Base-by-base conservation (phyloP, 257 asterid genomes). In the Galeopsis tetrahit region DNA sequence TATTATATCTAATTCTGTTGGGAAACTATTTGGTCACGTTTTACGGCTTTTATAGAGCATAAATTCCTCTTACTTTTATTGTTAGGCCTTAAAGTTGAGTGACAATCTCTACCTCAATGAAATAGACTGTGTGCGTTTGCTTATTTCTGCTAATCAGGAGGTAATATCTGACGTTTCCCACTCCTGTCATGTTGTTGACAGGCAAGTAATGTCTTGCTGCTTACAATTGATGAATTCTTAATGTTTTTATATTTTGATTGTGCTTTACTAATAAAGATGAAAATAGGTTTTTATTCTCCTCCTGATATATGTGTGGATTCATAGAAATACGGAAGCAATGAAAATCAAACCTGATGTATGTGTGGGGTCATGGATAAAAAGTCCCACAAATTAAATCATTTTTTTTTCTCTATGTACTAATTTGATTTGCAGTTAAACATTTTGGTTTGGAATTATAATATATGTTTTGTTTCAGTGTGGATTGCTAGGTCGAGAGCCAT, bases 21-120 rank as follows among this genome's bases (percentile, higher is more conserved):
- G 55, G 44, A 44, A 44, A 14, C 14, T 17, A 35, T 57, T 57
- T 73, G 46, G 67, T 53, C 31, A 51, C 14, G 46, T 40, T 14
- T 38, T 31, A 14, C 14, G 64, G n/a, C 52, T 60, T 72, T 66
- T 56, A 21, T 38, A 31, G 66, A 63, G 82, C 63, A 73, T 39
- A 78, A 66, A 33, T 69, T 73, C 76, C 61, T 63, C 33, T 63
- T 48, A 40, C 1, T 51, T 59, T 59, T 60, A 21, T 21, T 21
- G 28, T 21, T 21, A 21, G 28, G 43, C 44, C 6, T 40, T 39
- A 33, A 42, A 11, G 28, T 32, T 42, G 43, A 35, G 51, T 52
- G 58, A 43, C 75, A 55, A 17, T 69, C 11, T 35, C 28, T 1
- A 21, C 28, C 28, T 21, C 28, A 21, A 21, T 21, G 1, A 21